Percentiles rank a stretch among this genome's conserved stretches.
Conservation (phyloP, 768 basidiomycete genomes). For the Russula sp. region DNA sequence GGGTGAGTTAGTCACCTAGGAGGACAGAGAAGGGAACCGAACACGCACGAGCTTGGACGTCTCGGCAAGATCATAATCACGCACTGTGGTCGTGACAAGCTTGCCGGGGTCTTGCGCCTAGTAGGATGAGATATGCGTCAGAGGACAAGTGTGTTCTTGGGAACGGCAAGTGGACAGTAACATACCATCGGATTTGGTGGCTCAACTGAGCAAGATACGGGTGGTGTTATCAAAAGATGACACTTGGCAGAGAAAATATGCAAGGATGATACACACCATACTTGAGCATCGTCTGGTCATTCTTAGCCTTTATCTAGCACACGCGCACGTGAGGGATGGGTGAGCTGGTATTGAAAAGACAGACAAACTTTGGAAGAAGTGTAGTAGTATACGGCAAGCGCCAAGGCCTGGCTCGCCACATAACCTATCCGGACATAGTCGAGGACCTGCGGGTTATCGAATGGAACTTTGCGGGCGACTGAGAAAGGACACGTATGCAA, state of each 20-base stretch:
- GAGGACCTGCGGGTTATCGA: conserved; percentile 80
- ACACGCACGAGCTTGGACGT: conserved; percentile 66
- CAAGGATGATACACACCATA: conserved; percentile 54
- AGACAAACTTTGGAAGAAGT: conserved; percentile 58
- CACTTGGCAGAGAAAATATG: not conserved
- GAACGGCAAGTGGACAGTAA: conserved; percentile 3
- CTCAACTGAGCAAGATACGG: conserved; percentile 52
- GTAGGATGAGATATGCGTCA: not conserved
- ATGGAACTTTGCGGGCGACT: conserved; percentile 90
- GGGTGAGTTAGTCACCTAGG: not conserved
- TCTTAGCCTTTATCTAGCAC: conserved; percentile 81
- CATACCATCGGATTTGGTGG: conserved; percentile 66
- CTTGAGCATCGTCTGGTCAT: conserved; percentile 93
- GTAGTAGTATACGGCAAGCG: conserved; percentile 74
- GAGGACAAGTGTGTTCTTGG: not conserved
- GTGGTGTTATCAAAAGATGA: conserved; percentile 9
- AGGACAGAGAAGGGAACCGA: conserved; percentile 29
- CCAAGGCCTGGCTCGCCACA: conserved; percentile 60
- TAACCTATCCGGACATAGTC: conserved; percentile 81
- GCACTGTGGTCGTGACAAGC: conserved; percentile 84
- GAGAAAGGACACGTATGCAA: conserved; percentile 14
- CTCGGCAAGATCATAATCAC: conserved; percentile 90
- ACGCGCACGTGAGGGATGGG: conserved; percentile 6
- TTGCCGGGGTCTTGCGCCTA: conserved; percentile 60
- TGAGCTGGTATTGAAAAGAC: not conserved